Conservation (phyloP, 148 eudicot genomes). For the Agrostemma githago region DNA sequence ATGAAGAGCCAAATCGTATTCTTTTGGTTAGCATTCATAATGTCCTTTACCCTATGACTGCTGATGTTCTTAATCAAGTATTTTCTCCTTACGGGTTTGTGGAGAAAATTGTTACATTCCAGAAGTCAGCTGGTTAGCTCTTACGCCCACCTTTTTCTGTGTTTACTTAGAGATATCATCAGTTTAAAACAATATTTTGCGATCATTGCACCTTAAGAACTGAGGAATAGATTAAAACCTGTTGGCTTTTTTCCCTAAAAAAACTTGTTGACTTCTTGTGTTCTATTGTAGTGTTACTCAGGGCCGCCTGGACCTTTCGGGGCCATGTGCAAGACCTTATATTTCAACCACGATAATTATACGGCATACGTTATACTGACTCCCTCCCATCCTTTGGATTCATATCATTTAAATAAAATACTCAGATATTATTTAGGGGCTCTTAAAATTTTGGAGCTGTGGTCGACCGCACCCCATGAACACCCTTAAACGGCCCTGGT, state of each 20-base stretch:
- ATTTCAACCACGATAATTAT: too few relatives aligned
- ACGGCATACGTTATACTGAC: too few relatives aligned
- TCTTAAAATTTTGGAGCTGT: too few relatives aligned
- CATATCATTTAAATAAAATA: too few relatives aligned
- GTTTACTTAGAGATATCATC: constrained; percentile 9
- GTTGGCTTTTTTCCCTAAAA: background rate
- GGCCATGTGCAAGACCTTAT: too few relatives aligned
- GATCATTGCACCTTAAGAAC: background rate
- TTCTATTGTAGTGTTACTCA: background rate
- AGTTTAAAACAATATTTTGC: background rate
- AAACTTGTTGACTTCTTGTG: background rate
- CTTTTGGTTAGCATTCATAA: constrained; percentile 42
- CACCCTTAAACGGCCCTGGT: too few relatives aligned
- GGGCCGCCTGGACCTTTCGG: too few relatives aligned
- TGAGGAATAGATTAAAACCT: background rate
- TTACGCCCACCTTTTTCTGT: background rate
- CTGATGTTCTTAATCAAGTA: constrained; percentile 43
- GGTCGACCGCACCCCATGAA: too few relatives aligned
- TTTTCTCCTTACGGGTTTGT: constrained; percentile 41
- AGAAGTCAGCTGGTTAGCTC: constrained; percentile 46
- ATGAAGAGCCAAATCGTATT: constrained; percentile 40
- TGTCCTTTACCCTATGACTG: constrained; percentile 39
- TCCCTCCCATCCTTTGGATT: too few relatives aligned
- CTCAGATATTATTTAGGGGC: too few relatives aligned
- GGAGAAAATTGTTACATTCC: constrained; percentile 45